Base-by-base conservation (phyloP, 352 stramenopile genomes). In the Globisporangium spinosum region DNA sequence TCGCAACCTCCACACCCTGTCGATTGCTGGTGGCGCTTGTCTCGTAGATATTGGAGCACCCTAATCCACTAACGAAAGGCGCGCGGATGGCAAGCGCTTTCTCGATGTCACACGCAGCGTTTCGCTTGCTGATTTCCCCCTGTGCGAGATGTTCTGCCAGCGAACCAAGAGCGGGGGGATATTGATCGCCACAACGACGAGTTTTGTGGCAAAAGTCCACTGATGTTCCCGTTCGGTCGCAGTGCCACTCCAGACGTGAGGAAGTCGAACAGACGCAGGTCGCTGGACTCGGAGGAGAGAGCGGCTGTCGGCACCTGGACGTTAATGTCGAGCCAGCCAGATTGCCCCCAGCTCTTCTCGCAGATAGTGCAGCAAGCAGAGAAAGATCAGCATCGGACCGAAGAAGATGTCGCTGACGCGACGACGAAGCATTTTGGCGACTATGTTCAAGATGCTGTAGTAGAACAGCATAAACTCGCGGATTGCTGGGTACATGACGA, bases 361-460 rank as follows among this genome's bases (percentile, higher is more conserved):
- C 17, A 65, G 45, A 15, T 64, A 72, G 56, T 77, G 71, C 23
- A 74, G 40, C 23, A 77, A 12, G 32, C 63, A 75, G 22, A 75
- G 40, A 6, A 64, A 38, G 12, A 68, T 22, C n/a, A 77, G 23
- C 27, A 59, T 73, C 34, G 71, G 71, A 3, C 64, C 68, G 12
- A 77, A 75, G 8, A 69, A n/a, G 8, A 51, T 15, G 51, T 77
- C 71, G 20, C 63, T 73, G n/a, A 64, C 29, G 15, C 71, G 71
- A 6, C 68, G 68, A 0, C 51, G 65, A n/a, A 70, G 53, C 23
- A 70, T 40, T 17, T 69, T 70, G n/a, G 58, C 65, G 23, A 62
- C n/a, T 22, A 69, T 60, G 62, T 77, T 75, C 13, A 77, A 32
- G 23, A 77, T 22, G 40, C 71, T 72, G 71, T 75, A 77, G 38